Evolutionary conservation across 441 rosid genomes (phyloP).

Genomic region (Mallotus repandus): DNA sequence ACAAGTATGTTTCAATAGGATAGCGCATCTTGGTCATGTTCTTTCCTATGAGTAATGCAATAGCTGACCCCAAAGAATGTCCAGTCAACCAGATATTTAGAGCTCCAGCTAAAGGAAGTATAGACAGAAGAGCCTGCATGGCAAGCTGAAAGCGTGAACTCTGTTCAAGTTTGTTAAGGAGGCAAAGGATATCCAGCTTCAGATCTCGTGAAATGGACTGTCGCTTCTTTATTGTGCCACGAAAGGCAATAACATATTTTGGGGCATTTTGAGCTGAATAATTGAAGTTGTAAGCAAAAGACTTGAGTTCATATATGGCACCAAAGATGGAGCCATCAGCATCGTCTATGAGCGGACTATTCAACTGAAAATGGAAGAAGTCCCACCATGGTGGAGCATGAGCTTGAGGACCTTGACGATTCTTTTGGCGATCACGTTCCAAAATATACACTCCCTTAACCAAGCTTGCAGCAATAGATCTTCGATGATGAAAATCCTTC

Average conservation of each 20-base stretch:
- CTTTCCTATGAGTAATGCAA: conserved; percentile 2
- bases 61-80: conserved; percentile 8
- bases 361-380: conserved; percentile 6
- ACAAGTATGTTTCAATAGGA: not conserved
- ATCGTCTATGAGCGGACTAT: not conserved
- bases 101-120: not conserved
- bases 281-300: not conserved
- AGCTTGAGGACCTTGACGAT: not conserved
- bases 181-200: not conserved
- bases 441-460: conserved; percentile 1
- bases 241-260: conserved; percentile 3
- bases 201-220: not conserved
- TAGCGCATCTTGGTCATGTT: not conserved
- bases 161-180: not conserved
- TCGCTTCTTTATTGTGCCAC: not conserved
- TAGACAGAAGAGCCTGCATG: not conserved
- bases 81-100: not conserved
- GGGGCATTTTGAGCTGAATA: conserved; percentile 2
- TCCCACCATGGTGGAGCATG: conserved; percentile 7
- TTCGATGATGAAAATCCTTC: conserved; percentile 4
- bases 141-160: not conserved
- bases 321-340: conserved; percentile 8
- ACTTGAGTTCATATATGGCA: conserved; percentile 6
- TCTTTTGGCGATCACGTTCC: not conserved
- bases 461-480: conserved; percentile 10